phyloP scores from a whole-genome alignment of 2,329 filamentous ascomycete species.

The Thermomyces lanuginosus region DNA sequence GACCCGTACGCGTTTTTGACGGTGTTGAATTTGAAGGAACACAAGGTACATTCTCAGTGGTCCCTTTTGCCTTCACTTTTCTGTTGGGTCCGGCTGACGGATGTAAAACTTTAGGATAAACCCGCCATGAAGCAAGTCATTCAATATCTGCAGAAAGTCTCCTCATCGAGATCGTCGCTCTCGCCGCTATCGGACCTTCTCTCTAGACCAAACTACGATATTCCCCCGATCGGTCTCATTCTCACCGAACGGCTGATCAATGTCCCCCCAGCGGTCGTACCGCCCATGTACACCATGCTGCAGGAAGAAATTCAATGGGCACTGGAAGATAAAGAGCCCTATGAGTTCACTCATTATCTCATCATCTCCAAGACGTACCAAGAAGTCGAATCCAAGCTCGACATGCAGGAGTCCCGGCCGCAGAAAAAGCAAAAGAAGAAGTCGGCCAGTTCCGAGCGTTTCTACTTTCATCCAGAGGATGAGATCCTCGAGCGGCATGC shows the following conservation, averaged over 20 bases:
- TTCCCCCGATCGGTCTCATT: constrained; percentile 59
- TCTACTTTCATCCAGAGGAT: constrained; percentile 94
- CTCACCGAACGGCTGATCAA: constrained; percentile 92
- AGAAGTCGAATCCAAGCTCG: constrained; percentile 68
- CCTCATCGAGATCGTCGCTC: constrained; percentile 38
- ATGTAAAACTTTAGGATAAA: constrained; percentile 38
- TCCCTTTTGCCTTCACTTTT: too few species aligned
- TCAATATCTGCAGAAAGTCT: constrained; percentile 49
- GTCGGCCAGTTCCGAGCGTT: constrained; percentile 23
- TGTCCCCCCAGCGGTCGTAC: constrained; percentile 82
- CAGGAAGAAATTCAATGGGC: constrained; percentile 80
- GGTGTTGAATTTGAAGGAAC: constrained; percentile 64
- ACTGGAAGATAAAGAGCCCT: constrained; percentile 77
- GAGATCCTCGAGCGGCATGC: constrained; percentile 71
- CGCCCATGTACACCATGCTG: constrained; percentile 90
- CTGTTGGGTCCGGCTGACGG: too few species aligned
- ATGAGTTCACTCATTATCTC: constrained; percentile 83
- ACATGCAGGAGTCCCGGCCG: constrained; percentile 45
- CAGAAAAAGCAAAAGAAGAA: constrained; percentile 51
- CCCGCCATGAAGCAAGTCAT: constrained; percentile 54
- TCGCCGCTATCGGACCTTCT: constrained; percentile 44
- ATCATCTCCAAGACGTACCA: constrained; percentile 83
- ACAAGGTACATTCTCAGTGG: constrained; percentile 33
- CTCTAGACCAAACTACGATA: constrained; percentile 28
- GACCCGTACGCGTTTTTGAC: constrained; percentile 90